Conservation (phyloP, 2,329 filamentous ascomycete species). For the Alternaria ethzedia region DNA sequence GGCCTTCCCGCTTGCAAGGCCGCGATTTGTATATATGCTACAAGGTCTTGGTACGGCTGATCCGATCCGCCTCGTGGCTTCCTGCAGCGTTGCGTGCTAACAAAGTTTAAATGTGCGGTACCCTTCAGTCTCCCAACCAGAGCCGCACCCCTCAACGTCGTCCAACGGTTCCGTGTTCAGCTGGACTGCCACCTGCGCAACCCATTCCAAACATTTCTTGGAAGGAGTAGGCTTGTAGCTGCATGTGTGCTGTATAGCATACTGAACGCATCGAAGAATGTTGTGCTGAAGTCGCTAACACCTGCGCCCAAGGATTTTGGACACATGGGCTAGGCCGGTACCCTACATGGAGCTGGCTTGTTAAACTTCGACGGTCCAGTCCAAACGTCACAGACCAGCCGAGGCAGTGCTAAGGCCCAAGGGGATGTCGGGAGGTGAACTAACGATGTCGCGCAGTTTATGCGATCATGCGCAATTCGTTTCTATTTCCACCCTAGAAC, state of each 20-base stretch:
- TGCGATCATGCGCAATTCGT: neutral
- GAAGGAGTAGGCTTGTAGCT: neutral
- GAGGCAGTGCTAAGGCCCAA: neutral
- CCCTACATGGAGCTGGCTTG: neutral
- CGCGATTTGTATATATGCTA: neutral
- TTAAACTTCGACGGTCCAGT: neutral
- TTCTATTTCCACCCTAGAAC: neutral
- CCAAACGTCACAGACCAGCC: neutral
- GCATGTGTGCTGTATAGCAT: neutral
- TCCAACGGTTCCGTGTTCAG: neutral
- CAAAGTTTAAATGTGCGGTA: neutral
- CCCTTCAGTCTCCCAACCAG: neutral
- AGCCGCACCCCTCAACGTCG: neutral
- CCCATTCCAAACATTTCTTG: neutral
- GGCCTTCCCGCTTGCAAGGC: neutral
- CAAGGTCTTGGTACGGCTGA: neutral
- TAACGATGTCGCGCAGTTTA: neutral
- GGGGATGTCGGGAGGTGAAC: neutral
- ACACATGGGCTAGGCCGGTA: neutral
- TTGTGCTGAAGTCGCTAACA: neutral
- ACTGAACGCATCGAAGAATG: neutral
- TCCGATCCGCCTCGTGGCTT: neutral
- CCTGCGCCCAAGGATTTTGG: neutral
- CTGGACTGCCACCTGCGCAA: neutral
- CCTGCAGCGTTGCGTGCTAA: neutral